These are phyloP conservation scores for Magnaporthales sp. DNA, from an alignment of 2,329 filamentous ascomycete genomes.

Conservation along the genomic window DNA sequence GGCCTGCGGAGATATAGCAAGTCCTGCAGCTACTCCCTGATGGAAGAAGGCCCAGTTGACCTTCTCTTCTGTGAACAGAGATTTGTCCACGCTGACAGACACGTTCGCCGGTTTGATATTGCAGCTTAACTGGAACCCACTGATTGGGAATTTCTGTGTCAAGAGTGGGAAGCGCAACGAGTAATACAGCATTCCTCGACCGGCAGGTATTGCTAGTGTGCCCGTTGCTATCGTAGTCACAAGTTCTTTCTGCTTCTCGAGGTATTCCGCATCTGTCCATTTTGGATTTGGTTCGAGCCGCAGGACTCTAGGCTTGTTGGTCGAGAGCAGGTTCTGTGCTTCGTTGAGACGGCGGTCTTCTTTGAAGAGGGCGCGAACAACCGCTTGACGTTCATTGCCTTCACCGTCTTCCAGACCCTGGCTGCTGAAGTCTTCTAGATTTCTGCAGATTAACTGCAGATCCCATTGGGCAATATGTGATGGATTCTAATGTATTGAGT, in stretches of 20 bases:
- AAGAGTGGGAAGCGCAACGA: slow-evolving; percentile 79
- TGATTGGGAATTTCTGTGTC: slow-evolving; percentile 84
- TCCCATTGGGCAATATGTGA: slow-evolving; percentile 65
- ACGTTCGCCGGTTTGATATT: slow-evolving; percentile 87
- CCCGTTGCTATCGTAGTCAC: slow-evolving; percentile 80
- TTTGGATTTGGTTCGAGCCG: slow-evolving; percentile 65
- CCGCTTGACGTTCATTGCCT: slow-evolving; percentile 72
- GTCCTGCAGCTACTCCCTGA: slow-evolving; percentile 83
- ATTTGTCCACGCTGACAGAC: slow-evolving; percentile 86
- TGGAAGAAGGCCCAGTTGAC: slow-evolving; percentile 99
- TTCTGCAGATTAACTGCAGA: slow-evolving; percentile 67
- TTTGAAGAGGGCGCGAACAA: slow-evolving; percentile 81
- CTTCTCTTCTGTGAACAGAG: slow-evolving; percentile 85
- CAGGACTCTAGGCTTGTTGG: slow-evolving; percentile 70
- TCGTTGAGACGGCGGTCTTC: slow-evolving; percentile 87
- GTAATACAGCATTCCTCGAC: slow-evolving; percentile 81
- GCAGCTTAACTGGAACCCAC: slow-evolving; percentile 86
- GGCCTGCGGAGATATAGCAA: slow-evolving; percentile 82
- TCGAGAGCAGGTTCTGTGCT: slow-evolving; percentile 76
- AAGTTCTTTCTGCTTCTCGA: slow-evolving; percentile 87
- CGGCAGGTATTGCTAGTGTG: slow-evolving; percentile 81
- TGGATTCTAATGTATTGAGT: slow-evolving; percentile 31
- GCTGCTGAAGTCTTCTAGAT: slow-evolving; percentile 48
- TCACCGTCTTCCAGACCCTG: slow-evolving; percentile 68
- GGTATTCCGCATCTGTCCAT: slow-evolving; percentile 77